Conservation (phyloP, 225 moss, liverwort and hornwort genomes). For the Polytrichum commune region DNA sequence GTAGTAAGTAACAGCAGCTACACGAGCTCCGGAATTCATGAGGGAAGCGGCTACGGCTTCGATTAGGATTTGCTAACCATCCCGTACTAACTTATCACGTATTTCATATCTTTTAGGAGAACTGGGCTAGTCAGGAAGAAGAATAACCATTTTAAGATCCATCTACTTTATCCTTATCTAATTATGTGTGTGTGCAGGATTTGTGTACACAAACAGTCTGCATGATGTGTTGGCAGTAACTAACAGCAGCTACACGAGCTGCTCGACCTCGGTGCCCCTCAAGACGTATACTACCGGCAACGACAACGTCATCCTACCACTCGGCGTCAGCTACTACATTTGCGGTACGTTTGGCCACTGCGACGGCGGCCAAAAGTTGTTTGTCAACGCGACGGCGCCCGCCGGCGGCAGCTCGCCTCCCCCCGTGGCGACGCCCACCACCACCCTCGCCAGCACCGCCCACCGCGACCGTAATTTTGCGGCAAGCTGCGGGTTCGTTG, state of each 20-base stretch:
- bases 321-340: conserved; percentile 13
- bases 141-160: too few relatives aligned
- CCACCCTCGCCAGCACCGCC: neutral
- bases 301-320: neutral
- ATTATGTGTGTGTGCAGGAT: neutral
- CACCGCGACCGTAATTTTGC: too few relatives aligned
- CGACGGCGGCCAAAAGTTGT: conserved; percentile 3
- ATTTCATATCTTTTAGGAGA: too few relatives aligned
- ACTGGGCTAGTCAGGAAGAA: too few relatives aligned
- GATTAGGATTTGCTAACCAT: too few relatives aligned
- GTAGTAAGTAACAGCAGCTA: too few relatives aligned
- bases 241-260: neutral
- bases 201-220: neutral
- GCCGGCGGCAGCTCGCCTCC: neutral
- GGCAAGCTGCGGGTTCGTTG: too few relatives aligned
- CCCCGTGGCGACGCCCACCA: neutral
- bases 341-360: conserved; percentile 15
- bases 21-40: too few relatives aligned
- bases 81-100: too few relatives aligned
- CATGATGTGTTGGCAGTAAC: neutral
- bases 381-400: neutral
- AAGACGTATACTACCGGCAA: conserved; percentile 1
- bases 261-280: neutral
- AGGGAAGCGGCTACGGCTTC: too few relatives aligned
- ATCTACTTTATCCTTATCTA: neutral